A percentile compares a stretch with the other conserved stretches of the same genome.
Evolutionary conservation across 805 yeast species (phyloP).

Genomic region (Starmera caribaea): DNA sequence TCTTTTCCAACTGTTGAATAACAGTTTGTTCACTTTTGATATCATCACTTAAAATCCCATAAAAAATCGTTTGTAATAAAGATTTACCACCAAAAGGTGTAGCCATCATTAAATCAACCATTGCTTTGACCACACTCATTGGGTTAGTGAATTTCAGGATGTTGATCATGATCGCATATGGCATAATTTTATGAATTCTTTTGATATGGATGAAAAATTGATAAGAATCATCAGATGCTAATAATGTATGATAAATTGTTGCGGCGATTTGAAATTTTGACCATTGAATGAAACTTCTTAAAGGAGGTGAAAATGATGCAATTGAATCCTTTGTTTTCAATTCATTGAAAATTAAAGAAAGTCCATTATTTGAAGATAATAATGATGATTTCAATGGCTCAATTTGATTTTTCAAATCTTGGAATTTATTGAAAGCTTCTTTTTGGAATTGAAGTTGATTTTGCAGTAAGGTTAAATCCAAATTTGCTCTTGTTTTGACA

Average conservation of each 20-base stretch:
- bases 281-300: slow-evolving; percentile 71
- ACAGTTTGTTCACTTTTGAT: slow-evolving; percentile 51
- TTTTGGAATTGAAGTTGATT: slow-evolving; percentile 67
- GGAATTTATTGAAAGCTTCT: slow-evolving; percentile 50
- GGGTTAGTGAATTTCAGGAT: slow-evolving; percentile 83
- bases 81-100: slow-evolving; percentile 63
- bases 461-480: slow-evolving; percentile 53
- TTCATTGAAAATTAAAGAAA: slow-evolving; percentile 55
- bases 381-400: slow-evolving; percentile 48
- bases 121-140: slow-evolving; percentile 64
- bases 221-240: slow-evolving; percentile 74
- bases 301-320: slow-evolving; percentile 52
- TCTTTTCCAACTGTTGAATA: slow-evolving; percentile 34
- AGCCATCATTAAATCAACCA: slow-evolving; percentile 78
- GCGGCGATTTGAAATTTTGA: slow-evolving; percentile 77
- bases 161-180: slow-evolving; percentile 68
- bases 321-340: slow-evolving; percentile 45
- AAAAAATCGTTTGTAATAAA: slow-evolving; percentile 63
- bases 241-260: slow-evolving; percentile 67
- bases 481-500: slow-evolving; percentile 41
- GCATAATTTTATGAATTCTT: slow-evolving; percentile 68
- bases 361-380: slow-evolving; percentile 41
- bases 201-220: slow-evolving; percentile 65
- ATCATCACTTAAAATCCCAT: slow-evolving; percentile 68
- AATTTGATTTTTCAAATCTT: slow-evolving; percentile 44